Conservation (phyloP, 805 yeast species). For the Wickerhamiella dianesei region DNA sequence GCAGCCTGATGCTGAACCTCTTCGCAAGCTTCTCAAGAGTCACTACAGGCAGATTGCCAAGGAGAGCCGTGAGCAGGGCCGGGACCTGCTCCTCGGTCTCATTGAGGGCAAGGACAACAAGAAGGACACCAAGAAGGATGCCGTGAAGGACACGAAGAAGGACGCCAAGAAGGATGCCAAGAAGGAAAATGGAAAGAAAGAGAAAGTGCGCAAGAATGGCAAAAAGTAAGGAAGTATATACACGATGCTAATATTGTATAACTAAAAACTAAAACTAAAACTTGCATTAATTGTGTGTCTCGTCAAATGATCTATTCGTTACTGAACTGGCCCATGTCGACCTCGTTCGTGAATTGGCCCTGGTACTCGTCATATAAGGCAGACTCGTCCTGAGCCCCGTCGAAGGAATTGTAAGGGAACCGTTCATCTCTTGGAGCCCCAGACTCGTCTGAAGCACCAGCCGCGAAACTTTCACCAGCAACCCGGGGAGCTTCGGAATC, state of each 20-base stretch:
- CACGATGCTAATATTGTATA: neutral
- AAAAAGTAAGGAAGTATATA: too few relatives aligned
- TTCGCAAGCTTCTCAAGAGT: conserved; percentile 41
- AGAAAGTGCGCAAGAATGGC: neutral
- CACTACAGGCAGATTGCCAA: conserved; percentile 17
- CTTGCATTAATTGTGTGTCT: neutral
- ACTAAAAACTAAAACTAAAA: neutral
- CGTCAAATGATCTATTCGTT: conserved; percentile 1
- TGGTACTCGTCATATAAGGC: conserved; percentile 20
- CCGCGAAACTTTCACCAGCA: neutral
- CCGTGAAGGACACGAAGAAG: neutral
- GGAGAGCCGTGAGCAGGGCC: conserved; percentile 25
- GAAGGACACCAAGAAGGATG: neutral
- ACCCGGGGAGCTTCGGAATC: neutral
- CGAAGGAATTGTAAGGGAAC: conserved; percentile 8
- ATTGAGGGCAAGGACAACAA: conserved; percentile 6
- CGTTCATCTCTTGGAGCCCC: neutral
- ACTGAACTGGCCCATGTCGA: conserved; percentile 10
- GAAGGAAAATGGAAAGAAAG: neutral
- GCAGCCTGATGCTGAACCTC: conserved; percentile 24
- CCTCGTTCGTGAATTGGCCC: conserved; percentile 20
- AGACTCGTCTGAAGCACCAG: neutral
- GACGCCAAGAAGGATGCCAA: neutral
- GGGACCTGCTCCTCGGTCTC: conserved; percentile 22
- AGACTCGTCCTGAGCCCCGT: conserved; percentile 12